phyloP scores from a whole-genome alignment of 2,329 filamentous ascomycete species.

The Coleophoma eucalyptorum region DNA sequence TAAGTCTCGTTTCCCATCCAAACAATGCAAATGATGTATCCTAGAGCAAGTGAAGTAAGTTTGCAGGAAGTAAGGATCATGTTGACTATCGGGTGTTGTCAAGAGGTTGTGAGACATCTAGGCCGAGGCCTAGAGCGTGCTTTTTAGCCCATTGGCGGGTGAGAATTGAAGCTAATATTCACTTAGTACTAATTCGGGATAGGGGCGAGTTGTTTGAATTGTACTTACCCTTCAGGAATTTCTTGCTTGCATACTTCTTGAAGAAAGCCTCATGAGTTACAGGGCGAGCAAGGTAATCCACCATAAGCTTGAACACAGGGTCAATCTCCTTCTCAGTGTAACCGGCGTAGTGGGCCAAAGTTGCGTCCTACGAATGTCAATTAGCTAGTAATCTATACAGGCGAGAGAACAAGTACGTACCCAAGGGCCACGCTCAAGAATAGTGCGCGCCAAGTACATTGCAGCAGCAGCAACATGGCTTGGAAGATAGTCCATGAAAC shows the following conservation, averaged over 20 bases:
- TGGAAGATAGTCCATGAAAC: constrained; percentile 85
- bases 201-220: neutral
- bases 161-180: constrained; percentile 72
- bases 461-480: constrained; percentile 88
- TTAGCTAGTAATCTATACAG: constrained; percentile 15
- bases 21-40: constrained; percentile 23
- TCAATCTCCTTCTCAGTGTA: constrained; percentile 92
- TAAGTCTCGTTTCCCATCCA: constrained; percentile 27
- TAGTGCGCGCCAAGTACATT: constrained; percentile 91
- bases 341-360: constrained; percentile 84
- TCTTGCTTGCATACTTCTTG: constrained; percentile 99
- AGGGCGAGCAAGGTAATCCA: constrained; percentile 90
- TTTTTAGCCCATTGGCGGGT: constrained; percentile 93
- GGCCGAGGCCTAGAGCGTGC: constrained; percentile 55
- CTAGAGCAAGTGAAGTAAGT: constrained; percentile 21
- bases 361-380: constrained; percentile 60
- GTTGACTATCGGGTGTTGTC: constrained; percentile 22
- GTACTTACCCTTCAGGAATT: constrained; percentile 89
- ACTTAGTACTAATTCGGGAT: constrained; percentile 18
- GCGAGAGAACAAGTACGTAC: constrained; percentile 44
- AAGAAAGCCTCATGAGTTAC: constrained; percentile 96
- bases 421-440: constrained; percentile 89
- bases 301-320: constrained; percentile 89
- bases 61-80: constrained; percentile 17
- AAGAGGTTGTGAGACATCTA: constrained; percentile 32